Percentiles rank a stretch among this genome's conserved stretches.
phyloP scores from a whole-genome alignment of 345 rosid species.

The Linum trigynum region DNA sequence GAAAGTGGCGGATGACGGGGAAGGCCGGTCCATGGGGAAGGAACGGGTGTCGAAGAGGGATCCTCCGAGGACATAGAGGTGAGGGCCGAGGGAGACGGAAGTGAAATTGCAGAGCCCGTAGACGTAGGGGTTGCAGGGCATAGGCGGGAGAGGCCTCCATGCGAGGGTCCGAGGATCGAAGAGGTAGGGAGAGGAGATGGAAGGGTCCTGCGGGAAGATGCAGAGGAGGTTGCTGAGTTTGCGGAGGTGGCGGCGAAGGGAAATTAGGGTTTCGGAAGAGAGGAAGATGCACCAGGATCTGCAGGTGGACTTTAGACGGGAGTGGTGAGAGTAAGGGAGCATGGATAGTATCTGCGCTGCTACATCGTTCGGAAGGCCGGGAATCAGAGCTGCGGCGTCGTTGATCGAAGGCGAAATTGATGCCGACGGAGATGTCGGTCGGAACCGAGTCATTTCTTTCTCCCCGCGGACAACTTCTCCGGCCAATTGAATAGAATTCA shows the following conservation, averaged over 20 bases:
- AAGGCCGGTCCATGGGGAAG: conserved; percentile 75
- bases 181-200: conserved; percentile 62
- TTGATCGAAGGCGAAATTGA: too few relatives aligned
- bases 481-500: too few relatives aligned
- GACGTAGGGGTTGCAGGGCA: conserved; percentile 71
- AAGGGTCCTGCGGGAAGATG: conserved; percentile 81
- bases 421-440: too few relatives aligned
- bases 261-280: conserved; percentile 56
- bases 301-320: conserved; percentile 63
- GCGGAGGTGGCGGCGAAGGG: conserved; percentile 38
- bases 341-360: conserved; percentile 45
- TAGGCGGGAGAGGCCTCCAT: conserved; percentile 65
- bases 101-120: conserved; percentile 90
- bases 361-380: conserved; percentile 70
- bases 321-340: conserved; percentile 64
- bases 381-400: conserved; percentile 16
- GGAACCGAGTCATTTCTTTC: too few relatives aligned
- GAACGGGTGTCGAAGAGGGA: conserved; percentile 81
- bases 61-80: conserved; percentile 75
- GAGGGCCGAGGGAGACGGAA: conserved; percentile 49
- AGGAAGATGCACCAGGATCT: conserved; percentile 66
- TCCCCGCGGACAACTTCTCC: too few relatives aligned
- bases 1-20: conserved; percentile 54
- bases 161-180: conserved; percentile 62
- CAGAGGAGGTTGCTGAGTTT: conserved; percentile 49